Base-by-base conservation (phyloP, 2,329 filamentous ascomycete species). In the Apiospora kogelbergensis region DNA sequence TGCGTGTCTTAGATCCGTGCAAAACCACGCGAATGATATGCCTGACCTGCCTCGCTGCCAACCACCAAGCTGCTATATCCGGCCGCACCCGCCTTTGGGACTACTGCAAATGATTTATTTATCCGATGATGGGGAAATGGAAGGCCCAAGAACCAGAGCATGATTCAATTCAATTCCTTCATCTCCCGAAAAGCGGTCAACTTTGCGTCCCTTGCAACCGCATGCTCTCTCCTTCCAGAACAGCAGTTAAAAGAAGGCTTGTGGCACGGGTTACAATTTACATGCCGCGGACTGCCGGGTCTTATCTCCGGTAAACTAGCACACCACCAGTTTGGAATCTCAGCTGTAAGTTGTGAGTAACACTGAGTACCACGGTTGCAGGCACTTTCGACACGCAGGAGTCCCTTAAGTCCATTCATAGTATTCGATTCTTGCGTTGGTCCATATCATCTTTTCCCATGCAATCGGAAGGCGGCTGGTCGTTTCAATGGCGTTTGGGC, bases 221-320 rank as follows among this genome's bases (percentile, higher is more conserved):
- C 26, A 60, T n/a, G 17, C 53, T n/a, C 30, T 13, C 53, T 33
- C 26, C 17, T 30, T 33, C 53, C 30, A 37, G 30, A 37, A n/a
- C 53, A 60, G 30, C 53, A 37, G 53, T 4, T 10, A 17, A 57
- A 57, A 30, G 4, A 17, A 57, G 48, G 48, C 30, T 60, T 37
- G 53, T 60, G 53, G 20, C 53, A 37, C 53, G 17, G 53, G 53
- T 60, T 11, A n/a, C 30, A 60, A n/a, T 20, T 60, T 11, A n/a
- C 30, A 60, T 9, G 20, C 53, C 26, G 53, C 48, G 53, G 53
- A 60, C 53, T 60, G 17, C 30, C 53, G 53, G 53, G 26, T 60
- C 30, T 60, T 60, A 60, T 60, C 53, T 60, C 53, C 53, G 53
- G 26, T n/a, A 60, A 37, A 60, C 53, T 60, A 60, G 53, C 53